A percentile compares a stretch with the other conserved stretches of the same genome.
phyloP scores from a whole-genome alignment of 1,139 yeast genomes.

The Chernovozyma aurita region DNA sequence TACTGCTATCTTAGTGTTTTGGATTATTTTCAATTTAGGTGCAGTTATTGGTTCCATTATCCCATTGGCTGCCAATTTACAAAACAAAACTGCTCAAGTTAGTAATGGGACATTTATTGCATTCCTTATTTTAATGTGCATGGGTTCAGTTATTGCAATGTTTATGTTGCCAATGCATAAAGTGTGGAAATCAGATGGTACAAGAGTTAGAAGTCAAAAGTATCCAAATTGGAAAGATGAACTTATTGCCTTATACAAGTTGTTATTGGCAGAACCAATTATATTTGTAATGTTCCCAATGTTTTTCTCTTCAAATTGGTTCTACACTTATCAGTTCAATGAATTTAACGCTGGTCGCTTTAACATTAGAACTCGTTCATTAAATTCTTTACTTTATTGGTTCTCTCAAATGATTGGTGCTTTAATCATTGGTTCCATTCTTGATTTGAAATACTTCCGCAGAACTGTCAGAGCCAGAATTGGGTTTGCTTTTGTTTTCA shows the following conservation, averaged over 20 bases:
- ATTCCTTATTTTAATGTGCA: conserved; percentile 50
- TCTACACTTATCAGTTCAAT: conserved; percentile 10
- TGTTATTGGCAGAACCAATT: conserved; percentile 5
- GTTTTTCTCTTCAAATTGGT: conserved; percentile 9
- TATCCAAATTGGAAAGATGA: conserved; percentile 37
- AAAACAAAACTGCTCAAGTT: conserved; percentile 33
- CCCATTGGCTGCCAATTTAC: conserved; percentile 49
- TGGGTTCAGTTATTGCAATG: conserved; percentile 44
- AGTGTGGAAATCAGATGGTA: conserved; percentile 51
- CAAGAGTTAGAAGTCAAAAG: conserved; percentile 41
- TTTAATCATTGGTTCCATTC: conserved; percentile 9
- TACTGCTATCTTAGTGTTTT: conserved; percentile 49
- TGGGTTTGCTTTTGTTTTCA: conserved; percentile 8
- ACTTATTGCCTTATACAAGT: conserved; percentile 6
- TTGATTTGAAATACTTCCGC: conserved; percentile 6
- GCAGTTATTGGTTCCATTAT: conserved; percentile 56
- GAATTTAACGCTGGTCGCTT: conserved; percentile 9
- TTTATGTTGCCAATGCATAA: conserved; percentile 46
- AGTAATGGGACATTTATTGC: conserved; percentile 56
- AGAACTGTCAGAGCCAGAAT: conserved; percentile 8
- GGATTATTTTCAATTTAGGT: conserved; percentile 64
- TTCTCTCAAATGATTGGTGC: conserved; percentile 10
- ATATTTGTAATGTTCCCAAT: conserved; percentile 10
- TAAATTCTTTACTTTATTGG: conserved; percentile 11
- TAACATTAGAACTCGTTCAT: conserved; percentile 10